Base-by-base conservation (phyloP, 345 rosid species). In the Balakata baccata region DNA sequence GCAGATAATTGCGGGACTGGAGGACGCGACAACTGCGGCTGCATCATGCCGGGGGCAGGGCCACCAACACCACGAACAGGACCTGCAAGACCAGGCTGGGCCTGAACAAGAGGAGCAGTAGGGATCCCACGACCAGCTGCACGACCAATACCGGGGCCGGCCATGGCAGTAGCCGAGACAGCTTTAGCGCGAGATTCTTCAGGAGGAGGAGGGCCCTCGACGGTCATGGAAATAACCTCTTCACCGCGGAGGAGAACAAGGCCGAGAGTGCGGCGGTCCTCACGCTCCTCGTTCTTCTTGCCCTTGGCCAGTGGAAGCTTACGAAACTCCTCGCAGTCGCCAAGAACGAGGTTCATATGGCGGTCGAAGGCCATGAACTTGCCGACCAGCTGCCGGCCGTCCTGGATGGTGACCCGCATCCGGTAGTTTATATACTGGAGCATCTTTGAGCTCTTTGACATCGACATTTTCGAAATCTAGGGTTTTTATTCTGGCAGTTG, bases 331-430 rank as follows among this genome's bases (percentile, higher is more conserved):
- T 94, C 98, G 81, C 98, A 92, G 80, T 94, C 99, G 5, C 99
- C 97, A 64, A 94, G 91, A 18, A 90, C 98, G 71, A 94, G 95
- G 73, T 94, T 94, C 98, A 94, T 94, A 83, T 94, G 98, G 47
- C 99, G 96, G 69, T 94, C 99, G 80, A 94, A 94, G 69, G 98
- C 99, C 99, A 94, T 94, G 86, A 94, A 94, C 74, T 94, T 94
- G 25, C 99, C 99, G 0, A 94, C 91, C 8, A 94, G 88, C 82
- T 94, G 98, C 6, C 99, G 91, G 12, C 97, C 99, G 75, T 94
- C 99, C 77, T 94, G 99, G 81, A 92, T 92, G 73, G 97, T 94
- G 46, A 94, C 97, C 25, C 99, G 90, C 98, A 94, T 94, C 86
- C 99, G 83, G 85, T 92, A 94, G 85, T 94, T 94, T 69, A 94